These are phyloP conservation scores for Hawksworthiomyces lignivorus DNA, from an alignment of 2,329 filamentous ascomycete genomes.

Conservation along the genomic window DNA sequence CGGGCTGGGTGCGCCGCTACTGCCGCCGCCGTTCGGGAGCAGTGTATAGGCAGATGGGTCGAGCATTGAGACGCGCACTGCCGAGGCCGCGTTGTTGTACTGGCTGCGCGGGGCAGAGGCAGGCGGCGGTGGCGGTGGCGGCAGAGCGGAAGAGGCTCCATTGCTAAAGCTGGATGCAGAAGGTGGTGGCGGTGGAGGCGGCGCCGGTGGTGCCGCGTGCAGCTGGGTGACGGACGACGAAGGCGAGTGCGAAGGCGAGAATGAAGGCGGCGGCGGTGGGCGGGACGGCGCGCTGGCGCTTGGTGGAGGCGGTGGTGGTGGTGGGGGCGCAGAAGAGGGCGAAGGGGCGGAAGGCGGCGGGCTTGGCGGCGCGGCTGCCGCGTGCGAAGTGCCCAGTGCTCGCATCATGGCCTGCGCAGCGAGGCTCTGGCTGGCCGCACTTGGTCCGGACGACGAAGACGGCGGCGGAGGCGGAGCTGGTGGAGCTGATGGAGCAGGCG, in stretches of 20 bases:
- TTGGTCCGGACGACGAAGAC: conserved; percentile 27
- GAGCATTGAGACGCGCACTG: conserved; percentile 55
- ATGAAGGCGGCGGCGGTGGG: conserved; percentile 26
- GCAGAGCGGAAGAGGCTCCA: conserved; percentile 25
- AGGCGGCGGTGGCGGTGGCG: conserved; percentile 26
- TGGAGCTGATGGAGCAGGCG: conserved; percentile 26
- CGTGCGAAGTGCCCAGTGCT: conserved; percentile 20
- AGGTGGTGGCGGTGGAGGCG: conserved; percentile 26
- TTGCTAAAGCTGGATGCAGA: conserved; percentile 25
- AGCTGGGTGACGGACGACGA: background rate
- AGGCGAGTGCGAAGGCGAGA: conserved; percentile 5
- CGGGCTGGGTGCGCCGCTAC: conserved; percentile 28
- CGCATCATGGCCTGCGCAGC: conserved; percentile 34
- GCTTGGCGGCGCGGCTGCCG: conserved; percentile 10
- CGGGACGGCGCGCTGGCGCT: conserved; percentile 32
- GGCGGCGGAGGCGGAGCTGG: conserved; percentile 27
- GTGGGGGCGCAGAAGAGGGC: conserved; percentile 19
- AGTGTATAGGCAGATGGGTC: conserved; percentile 73
- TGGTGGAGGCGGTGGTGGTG: conserved; percentile 29
- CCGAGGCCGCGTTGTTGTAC: conserved; percentile 34
- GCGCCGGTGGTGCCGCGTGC: conserved; percentile 5
- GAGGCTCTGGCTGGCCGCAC: conserved; percentile 26
- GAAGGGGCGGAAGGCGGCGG: conserved; percentile 18
- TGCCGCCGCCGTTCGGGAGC: conserved; percentile 46
- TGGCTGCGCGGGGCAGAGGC: conserved; percentile 18